Conservation (phyloP, 2,329 filamentous ascomycete genomes). For the Penicillium brasilianum region DNA sequence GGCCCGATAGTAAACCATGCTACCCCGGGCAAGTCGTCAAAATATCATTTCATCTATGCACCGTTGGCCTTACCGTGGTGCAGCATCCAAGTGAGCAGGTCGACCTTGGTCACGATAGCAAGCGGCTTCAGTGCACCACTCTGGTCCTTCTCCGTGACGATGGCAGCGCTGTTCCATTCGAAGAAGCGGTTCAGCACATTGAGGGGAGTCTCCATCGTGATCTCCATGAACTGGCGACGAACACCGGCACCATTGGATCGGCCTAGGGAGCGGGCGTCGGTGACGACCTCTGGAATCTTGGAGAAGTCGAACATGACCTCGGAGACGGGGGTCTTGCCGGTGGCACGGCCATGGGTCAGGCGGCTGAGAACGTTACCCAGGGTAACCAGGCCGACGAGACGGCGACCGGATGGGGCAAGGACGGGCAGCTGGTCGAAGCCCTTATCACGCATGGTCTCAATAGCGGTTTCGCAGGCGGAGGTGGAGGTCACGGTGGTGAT, state of each 20-base stretch:
- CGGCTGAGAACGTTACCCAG: constrained; percentile 92
- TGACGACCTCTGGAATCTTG: constrained; percentile 84
- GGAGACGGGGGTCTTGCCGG: constrained; percentile 72
- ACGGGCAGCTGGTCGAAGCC: constrained; percentile 98
- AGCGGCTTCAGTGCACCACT: constrained; percentile 73
- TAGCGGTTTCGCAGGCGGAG: constrained; percentile 79
- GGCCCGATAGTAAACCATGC: background rate
- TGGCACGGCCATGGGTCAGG: constrained; percentile 82
- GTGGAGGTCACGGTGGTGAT: constrained; percentile 80
- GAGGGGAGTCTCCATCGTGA: constrained; percentile 87
- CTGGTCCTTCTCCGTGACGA: constrained; percentile 79
- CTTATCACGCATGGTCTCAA: constrained; percentile 98
- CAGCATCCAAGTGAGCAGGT: constrained; percentile 90
- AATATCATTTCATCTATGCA: constrained; percentile 17
- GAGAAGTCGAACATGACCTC: constrained; percentile 98
- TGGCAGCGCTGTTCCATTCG: constrained; percentile 95
- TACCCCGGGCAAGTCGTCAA: constrained; percentile 7
- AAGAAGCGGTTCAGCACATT: constrained; percentile 87
- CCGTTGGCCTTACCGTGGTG: constrained; percentile 56
- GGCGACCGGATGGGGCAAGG: constrained; percentile 68
- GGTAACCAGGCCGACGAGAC: constrained; percentile 89
- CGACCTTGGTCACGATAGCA: constrained; percentile 94
- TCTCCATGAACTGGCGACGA: constrained; percentile 81
- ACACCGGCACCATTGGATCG: constrained; percentile 32
- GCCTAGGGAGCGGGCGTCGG: constrained; percentile 75